Percentiles rank a stretch among this genome's conserved stretches.
These are phyloP conservation scores for Aphanoascus verrucosus DNA, from an alignment of 2,329 filamentous ascomycete genomes.

Conservation along the genomic window DNA sequence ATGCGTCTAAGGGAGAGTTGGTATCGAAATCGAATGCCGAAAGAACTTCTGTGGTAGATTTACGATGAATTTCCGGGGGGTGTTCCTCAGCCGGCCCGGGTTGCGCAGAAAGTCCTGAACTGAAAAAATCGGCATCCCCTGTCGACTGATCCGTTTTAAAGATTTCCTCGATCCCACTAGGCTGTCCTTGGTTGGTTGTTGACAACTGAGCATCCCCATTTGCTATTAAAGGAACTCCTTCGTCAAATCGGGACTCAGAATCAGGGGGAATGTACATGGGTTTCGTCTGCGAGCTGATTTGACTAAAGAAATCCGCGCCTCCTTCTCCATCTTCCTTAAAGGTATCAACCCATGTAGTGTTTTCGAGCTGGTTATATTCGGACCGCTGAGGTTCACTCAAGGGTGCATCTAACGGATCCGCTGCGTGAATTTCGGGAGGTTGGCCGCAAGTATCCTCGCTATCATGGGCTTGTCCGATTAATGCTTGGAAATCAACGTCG, in stretches of 20 bases:
- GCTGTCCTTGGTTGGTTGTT: slow-evolving; percentile 20
- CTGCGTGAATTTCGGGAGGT: not conserved
- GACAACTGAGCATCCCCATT: slow-evolving; percentile 22
- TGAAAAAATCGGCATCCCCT: slow-evolving; percentile 32
- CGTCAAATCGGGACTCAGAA: slow-evolving; percentile 53
- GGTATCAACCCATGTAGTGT: slow-evolving; percentile 32
- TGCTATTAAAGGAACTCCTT: slow-evolving; percentile 55
- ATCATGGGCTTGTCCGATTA: slow-evolving; percentile 2
- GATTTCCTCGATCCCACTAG: slow-evolving; percentile 21
- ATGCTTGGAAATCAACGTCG: slow-evolving; percentile 2
- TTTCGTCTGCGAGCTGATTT: slow-evolving; percentile 35
- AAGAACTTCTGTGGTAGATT: slow-evolving; percentile 59
- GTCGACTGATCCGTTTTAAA: slow-evolving; percentile 33
- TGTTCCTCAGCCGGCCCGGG: slow-evolving; percentile 11
- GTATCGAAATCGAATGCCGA: slow-evolving; percentile 36
- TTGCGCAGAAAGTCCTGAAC: slow-evolving; percentile 16
- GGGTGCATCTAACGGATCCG: not conserved
- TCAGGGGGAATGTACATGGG: slow-evolving; percentile 31
- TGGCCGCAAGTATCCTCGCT: not conserved
- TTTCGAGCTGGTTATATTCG: not conserved
- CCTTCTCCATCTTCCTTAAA: slow-evolving; percentile 40
- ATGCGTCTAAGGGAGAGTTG: slow-evolving; percentile 15
- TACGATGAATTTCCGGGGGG: slow-evolving; percentile 41
- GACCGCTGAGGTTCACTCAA: not conserved
- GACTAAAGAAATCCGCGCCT: slow-evolving; percentile 52